phyloP scores from a whole-genome alignment of 148 eudicot genomes.

The Pouteria glomerata region DNA sequence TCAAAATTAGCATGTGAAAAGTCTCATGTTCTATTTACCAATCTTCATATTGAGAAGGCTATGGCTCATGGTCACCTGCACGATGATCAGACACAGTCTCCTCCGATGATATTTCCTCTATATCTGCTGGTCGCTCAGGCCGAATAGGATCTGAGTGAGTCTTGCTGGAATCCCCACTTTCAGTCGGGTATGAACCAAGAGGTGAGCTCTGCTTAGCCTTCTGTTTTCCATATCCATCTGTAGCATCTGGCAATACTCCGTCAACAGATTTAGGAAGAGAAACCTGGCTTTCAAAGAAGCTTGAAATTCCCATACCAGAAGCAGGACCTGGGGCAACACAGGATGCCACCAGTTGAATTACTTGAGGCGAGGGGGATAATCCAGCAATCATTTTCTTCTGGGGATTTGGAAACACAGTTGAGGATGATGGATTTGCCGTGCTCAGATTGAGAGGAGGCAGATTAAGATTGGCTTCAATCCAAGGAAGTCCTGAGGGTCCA shows the following conservation, averaged over 20 bases:
- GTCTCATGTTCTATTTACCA: no score
- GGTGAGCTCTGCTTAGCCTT: conserved; percentile 14
- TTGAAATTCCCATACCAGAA: no score
- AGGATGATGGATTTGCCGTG: conserved; percentile 15
- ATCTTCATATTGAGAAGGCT: conserved; percentile 4
- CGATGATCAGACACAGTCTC: conserved; percentile 41
- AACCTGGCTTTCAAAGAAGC: conserved; percentile 8
- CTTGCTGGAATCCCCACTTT: conserved; percentile 42
- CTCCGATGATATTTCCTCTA: conserved; percentile 52
- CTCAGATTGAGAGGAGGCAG: conserved; percentile 17
- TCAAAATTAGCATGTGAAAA: conserved; percentile 1
- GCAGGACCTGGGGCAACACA: conserved; percentile 38
- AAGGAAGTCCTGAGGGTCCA: conserved; percentile 15
- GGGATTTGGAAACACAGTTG: conserved; percentile 16
- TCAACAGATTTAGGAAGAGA: conserved; percentile 14
- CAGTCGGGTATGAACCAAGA: no score
- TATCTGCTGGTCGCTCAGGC: no score
- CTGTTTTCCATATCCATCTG: conserved; percentile 17
- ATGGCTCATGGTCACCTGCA: conserved; percentile 21
- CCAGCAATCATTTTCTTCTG: conserved; percentile 14
- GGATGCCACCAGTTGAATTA: conserved; percentile 29
- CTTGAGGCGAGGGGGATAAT: conserved; percentile 39
- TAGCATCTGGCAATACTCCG: conserved; percentile 6
- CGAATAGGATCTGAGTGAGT: conserved; percentile 37
- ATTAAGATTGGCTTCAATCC: conserved; percentile 22